Base-by-base conservation (phyloP, 371 early-diverging fungal species). In the Choanephora cucurbitarum region DNA sequence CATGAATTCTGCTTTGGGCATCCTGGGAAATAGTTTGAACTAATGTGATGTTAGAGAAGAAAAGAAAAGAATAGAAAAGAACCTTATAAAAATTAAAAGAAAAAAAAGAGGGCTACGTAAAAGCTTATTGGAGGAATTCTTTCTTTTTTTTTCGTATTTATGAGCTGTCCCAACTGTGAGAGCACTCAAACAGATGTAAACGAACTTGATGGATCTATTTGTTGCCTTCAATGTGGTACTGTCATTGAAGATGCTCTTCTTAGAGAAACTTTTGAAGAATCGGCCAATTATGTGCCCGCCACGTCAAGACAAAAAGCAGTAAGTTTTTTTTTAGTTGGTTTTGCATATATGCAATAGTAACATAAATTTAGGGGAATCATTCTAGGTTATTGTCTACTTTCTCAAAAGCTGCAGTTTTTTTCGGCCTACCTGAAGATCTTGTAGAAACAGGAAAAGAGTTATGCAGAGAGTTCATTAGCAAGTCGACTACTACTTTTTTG, bases 1-100 rank as follows among this genome's bases (percentile, higher is more conserved):
- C 56, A 88, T 64, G 56, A 84, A 84, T 44, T 86, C 92, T 72
- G 83, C 85, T 64, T 90, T 92, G 11, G 81, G 84, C 93, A 92
- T 92, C 15, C 44, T 64, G 22, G 42, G 21, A 43, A 17, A 6
- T 42, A 28, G 24, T 10, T 48, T 55, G 28, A 17, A 49, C 17
- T 1, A 44, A n/a, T 22, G 31, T 46, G 46, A 28, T 4, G 23
- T 31, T 18, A 49, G 28, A 23, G 1, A 34, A 54, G 18, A 31
- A 23, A 31, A 14, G 32, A 44, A 18, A 31, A 23, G 37, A 32
- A 5, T 19, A 47, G 10, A 47, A 24, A 54, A 54, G 34, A 37
- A 11, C 10, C 10, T 6, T 32, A 32, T 32, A 32, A 10, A 32
- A 32, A 32, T n/a, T n/a, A n/a, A n/a, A n/a, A n/a, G n/a, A n/a